A percentile compares a stretch with the other conserved stretches of the same genome.
Evolutionary conservation across 805 yeast species (phyloP).

Genomic region (Metschnikowia lunata): DNA sequence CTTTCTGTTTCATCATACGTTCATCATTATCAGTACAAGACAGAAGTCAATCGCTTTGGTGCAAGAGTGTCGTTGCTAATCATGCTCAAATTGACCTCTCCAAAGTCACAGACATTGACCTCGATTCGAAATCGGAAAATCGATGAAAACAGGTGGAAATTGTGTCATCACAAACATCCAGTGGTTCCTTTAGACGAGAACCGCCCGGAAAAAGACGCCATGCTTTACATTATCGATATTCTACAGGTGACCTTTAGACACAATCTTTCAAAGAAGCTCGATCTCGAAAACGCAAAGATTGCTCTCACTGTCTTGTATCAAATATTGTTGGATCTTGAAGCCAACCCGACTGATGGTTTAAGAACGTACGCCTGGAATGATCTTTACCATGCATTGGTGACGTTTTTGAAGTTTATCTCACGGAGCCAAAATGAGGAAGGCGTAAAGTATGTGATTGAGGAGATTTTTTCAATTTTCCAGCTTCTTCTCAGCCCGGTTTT

Average conservation of each 20-base stretch:
- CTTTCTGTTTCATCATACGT: constrained; percentile 36
- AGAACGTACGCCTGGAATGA: constrained; percentile 34
- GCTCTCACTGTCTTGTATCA: constrained; percentile 25
- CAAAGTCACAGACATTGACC: background rate
- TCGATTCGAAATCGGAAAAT: constrained; percentile 11
- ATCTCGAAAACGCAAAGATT: constrained; percentile 28
- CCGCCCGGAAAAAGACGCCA: constrained; percentile 21
- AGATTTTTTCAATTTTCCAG: constrained; percentile 13
- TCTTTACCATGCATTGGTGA: constrained; percentile 27
- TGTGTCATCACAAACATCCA: constrained; percentile 39
- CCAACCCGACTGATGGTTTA: constrained; percentile 15
- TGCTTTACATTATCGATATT: constrained; percentile 22
- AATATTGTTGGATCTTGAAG: constrained; percentile 18
- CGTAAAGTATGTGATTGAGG: constrained; percentile 17
- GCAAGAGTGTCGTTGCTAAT: constrained; percentile 27
- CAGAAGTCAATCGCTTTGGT: constrained; percentile 20
- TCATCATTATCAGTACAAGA: constrained; percentile 35
- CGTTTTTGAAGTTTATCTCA: constrained; percentile 25
- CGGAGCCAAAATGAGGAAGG: constrained; percentile 16
- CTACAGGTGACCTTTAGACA: constrained; percentile 23
- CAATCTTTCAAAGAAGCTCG: constrained; percentile 35
- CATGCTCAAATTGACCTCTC: constrained; percentile 24
- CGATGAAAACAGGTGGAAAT: constrained; percentile 39
- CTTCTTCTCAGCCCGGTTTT: constrained; percentile 18
- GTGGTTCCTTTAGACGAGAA: constrained; percentile 22